Evolutionary conservation across 108 stramenopile genomes (phyloP).

Genomic region (Cyclotella cryptica): DNA sequence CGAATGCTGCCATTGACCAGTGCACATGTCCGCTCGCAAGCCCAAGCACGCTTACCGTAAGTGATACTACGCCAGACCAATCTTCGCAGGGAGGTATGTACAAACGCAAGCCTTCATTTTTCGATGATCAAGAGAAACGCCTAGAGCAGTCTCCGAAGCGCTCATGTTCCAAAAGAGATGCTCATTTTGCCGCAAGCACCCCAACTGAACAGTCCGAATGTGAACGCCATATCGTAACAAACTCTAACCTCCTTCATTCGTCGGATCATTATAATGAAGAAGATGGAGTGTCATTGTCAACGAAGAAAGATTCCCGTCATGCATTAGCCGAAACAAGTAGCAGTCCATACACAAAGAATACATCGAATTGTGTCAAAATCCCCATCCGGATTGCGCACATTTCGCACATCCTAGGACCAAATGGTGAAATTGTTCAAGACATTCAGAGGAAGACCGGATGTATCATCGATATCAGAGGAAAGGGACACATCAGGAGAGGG

Average conservation of each 20-base stretch:
- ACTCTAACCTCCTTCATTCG: too few species aligned
- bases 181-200: neutral
- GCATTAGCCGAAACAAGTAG: neutral
- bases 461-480: neutral
- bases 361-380: neutral
- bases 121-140: neutral
- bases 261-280: too few species aligned
- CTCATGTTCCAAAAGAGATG: neutral
- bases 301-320: neutral
- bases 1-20: neutral
- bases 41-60: neutral
- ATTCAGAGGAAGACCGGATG: slow-evolving; percentile 1
- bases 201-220: too few species aligned
- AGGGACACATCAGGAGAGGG: too few species aligned
- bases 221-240: too few species aligned
- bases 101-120: slow-evolving; percentile 4
- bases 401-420: neutral
- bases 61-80: neutral
- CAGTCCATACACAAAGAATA: neutral
- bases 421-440: neutral
- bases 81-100: neutral
- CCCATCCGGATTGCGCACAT: neutral
- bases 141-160: neutral
- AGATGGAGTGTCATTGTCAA: too few species aligned
- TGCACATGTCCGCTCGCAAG: neutral